Percentiles rank a stretch among this genome's conserved stretches.
phyloP scores from a whole-genome alignment of 352 stramenopile species.

The Globisporangium okanoganense region DNA sequence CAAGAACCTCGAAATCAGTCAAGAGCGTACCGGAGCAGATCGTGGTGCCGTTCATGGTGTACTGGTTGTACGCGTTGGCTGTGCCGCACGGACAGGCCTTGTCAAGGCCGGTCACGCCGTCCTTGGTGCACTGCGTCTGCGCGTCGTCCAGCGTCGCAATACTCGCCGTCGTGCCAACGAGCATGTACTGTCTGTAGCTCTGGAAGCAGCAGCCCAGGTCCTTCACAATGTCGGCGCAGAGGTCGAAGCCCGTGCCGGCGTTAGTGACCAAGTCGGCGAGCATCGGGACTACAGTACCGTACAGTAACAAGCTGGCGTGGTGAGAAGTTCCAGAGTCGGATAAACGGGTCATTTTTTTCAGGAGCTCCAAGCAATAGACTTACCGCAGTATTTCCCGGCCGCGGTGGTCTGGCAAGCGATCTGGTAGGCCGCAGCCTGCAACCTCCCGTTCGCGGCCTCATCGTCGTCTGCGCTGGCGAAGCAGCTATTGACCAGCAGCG shows the following conservation, averaged over 20 bases:
- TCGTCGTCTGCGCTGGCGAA: slow-evolving; percentile 51
- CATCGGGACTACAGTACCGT: slow-evolving; percentile 39
- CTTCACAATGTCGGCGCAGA: slow-evolving; percentile 71
- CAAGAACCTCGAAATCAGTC: background rate
- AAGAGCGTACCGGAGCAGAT: slow-evolving; percentile 47
- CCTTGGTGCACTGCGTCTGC: slow-evolving; percentile 42
- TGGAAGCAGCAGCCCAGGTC: slow-evolving; percentile 79
- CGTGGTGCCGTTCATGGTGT: slow-evolving; percentile 49
- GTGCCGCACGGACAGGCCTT: slow-evolving; percentile 44
- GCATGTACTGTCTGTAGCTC: slow-evolving; percentile 77
- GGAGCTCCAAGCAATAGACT: slow-evolving; percentile 8
- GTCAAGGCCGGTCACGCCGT: slow-evolving; percentile 36
- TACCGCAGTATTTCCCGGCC: slow-evolving; percentile 72
- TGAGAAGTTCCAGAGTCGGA: background rate
- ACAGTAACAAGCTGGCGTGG: background rate
- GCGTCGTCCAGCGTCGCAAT: slow-evolving; percentile 44
- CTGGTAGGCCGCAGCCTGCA: slow-evolving; percentile 66
- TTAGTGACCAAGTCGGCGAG: slow-evolving; percentile 43
- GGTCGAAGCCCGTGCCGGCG: slow-evolving; percentile 46
- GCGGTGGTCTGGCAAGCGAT: slow-evolving; percentile 58
- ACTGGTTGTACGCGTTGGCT: slow-evolving; percentile 45
- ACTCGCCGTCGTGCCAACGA: slow-evolving; percentile 46
- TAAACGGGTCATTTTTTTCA: background rate
- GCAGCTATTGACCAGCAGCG: slow-evolving; percentile 61
- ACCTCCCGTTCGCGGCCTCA: slow-evolving; percentile 44